Conservation (phyloP, 306 rosid genomes). For the Carpinus fangiana region DNA sequence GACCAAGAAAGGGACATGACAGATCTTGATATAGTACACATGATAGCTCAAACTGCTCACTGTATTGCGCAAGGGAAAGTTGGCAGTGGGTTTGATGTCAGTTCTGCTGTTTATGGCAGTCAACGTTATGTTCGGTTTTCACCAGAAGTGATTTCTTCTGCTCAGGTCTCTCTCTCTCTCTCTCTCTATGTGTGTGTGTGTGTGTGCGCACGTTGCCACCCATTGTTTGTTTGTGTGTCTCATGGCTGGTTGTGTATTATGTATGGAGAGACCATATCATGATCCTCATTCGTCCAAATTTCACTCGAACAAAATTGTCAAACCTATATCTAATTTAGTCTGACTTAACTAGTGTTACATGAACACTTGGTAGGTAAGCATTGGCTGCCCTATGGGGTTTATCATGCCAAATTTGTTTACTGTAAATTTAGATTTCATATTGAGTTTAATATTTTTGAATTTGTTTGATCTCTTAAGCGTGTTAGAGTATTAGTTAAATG, state of each 20-base stretch:
- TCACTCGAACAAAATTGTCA: neutral
- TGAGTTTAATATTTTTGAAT: slow-evolving; percentile 12
- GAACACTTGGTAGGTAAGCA: slow-evolving; percentile 16
- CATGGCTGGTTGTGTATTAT: neutral
- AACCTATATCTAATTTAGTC: slow-evolving; percentile 15
- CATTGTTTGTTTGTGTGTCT: neutral
- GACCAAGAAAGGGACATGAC: slow-evolving; percentile 39
- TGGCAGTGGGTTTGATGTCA: slow-evolving; percentile 98
- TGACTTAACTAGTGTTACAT: neutral
- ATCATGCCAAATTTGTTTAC: slow-evolving; percentile 23
- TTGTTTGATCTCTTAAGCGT: neutral
- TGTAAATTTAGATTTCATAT: slow-evolving; percentile 9
- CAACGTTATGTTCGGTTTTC: slow-evolving; percentile 97
- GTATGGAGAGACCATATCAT: slow-evolving; percentile 19
- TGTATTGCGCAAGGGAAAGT: slow-evolving; percentile 97
- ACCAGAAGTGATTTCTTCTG: slow-evolving; percentile 82
- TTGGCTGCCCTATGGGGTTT: slow-evolving; percentile 13
- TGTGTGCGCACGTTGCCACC: neutral
- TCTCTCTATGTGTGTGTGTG: neutral
- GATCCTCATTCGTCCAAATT: slow-evolving; percentile 6
- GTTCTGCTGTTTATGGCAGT: slow-evolving; percentile 99
- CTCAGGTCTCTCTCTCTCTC: slow-evolving; percentile 58
- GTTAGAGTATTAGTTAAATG: too few relatives aligned
- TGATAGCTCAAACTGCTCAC: slow-evolving; percentile 94
- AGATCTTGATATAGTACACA: slow-evolving; percentile 78